Evolutionary conservation across 768 basidiomycete genomes (phyloP), one percentile per base, ranked within the genome.

Genomic region (Agrocybe praecox): DNA sequence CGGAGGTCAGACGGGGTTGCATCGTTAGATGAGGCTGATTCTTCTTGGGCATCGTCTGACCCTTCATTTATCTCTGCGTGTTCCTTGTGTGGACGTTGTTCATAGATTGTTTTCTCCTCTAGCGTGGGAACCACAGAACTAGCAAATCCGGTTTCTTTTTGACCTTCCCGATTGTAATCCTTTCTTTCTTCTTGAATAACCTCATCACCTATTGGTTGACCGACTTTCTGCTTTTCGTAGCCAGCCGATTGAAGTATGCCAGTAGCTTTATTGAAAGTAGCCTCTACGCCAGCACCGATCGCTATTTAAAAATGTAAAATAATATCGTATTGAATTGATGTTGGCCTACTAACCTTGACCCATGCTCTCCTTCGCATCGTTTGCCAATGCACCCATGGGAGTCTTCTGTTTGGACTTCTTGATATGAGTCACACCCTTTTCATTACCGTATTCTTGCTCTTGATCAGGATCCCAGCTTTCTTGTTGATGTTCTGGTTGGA

Each of bases 381-480:
- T 68, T 5, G 75, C 61, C 15, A 82, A 49, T 47, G 66, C 58
- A 14, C 67, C 69, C 9, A 66, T 47, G n/a, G 72, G 67, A 21
- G 72, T 70, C 18, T 69, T 71, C 52, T 72, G 70, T 22, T 72
- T 67, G 8, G 72, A 72, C 52, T 72, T 74, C 62, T 74, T 75
- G 33, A 74, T 70, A 46, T 78, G 73, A 8, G 76, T 77, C 4
- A 81, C 74, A 8, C 78, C 79, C 24, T 66, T 70, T 53, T 77
- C 77, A 43, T 67, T 60, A 8, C 79, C 81, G 46, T 72, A 72
- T 58, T 77, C 69, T 69, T 94, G 89, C 67, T 93, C 87, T 2
- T 74, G 68, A 60, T 88, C 85, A 1, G 90, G 89, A 68, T 93
- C 89, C 89, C 90, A 91, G 26, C 75, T 71, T 45, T 85, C 79